Percentiles rank a stretch among this genome's conserved stretches.
phyloP scores from a whole-genome alignment of 1,284 basidiomycete species.

The Trichosporon asahii region DNA sequence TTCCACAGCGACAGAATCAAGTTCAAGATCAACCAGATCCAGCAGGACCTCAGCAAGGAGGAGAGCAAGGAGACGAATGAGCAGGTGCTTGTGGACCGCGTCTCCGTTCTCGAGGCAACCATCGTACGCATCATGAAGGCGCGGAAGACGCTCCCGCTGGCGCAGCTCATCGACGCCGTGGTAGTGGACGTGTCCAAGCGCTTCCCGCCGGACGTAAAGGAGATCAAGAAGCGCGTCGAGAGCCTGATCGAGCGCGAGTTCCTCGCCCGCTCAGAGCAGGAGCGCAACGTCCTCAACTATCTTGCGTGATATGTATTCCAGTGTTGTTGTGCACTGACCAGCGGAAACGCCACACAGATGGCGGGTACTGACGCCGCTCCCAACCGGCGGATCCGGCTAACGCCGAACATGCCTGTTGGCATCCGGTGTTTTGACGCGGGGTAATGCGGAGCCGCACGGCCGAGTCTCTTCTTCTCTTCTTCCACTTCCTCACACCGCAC shows the following conservation, averaged over 20 bases:
- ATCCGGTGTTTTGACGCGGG: background rate
- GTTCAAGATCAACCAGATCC: constrained; percentile 94
- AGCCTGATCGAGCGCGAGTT: constrained; percentile 73
- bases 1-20: constrained; percentile 77
- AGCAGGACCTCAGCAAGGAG: constrained; percentile 82
- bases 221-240: constrained; percentile 80
- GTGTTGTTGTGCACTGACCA: constrained; percentile 2
- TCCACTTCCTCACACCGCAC: background rate
- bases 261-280: constrained; percentile 62
- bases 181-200: constrained; percentile 63
- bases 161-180: constrained; percentile 61
- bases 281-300: constrained; percentile 69
- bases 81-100: constrained; percentile 80
- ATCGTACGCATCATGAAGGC: constrained; percentile 95
- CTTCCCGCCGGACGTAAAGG: constrained; percentile 56
- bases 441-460: background rate
- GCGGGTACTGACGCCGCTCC: no score
- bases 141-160: constrained; percentile 74
- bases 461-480: background rate
- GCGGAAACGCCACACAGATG: background rate
- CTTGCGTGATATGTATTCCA: constrained; percentile 58
- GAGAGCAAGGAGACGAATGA: constrained; percentile 79
- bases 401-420: no score
- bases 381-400: no score
- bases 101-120: constrained; percentile 81